Evolutionary conservation across 176 grass and related monocot genomes (phyloP).

Genomic region (Ampelocalamus luodianensis): DNA sequence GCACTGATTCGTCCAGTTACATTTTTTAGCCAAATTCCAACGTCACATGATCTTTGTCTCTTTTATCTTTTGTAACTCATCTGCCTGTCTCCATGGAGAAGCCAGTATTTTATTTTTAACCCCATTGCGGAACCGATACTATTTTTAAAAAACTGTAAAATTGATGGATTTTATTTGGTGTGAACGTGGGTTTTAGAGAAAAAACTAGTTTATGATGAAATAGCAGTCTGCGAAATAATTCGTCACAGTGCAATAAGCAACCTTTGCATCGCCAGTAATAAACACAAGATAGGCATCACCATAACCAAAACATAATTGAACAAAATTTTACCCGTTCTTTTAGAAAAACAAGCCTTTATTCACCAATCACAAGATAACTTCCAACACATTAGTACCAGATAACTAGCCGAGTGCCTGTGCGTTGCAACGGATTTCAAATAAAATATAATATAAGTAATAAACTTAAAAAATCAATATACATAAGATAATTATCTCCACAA

Average conservation of each 20-base stretch:
- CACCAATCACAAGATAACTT: too few species aligned
- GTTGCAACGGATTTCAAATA: too few species aligned
- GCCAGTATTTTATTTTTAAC: not conserved
- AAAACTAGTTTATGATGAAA: not conserved
- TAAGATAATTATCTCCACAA: too few species aligned
- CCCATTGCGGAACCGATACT: not conserved
- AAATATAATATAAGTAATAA: too few species aligned
- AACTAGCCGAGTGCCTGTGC: too few species aligned
- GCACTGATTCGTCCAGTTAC: not conserved
- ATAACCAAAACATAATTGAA: too few species aligned
- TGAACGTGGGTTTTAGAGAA: not conserved
- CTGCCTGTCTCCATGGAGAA: not conserved
- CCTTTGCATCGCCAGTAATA: not conserved
- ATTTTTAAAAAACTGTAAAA: not conserved
- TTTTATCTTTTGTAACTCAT: not conserved
- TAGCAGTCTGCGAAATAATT: not conserved
- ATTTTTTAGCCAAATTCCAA: constrained; percentile 11
- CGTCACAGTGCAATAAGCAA: not conserved
- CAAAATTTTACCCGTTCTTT: too few species aligned
- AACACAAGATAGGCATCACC: too few species aligned
- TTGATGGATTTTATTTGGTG: not conserved
- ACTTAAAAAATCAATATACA: too few species aligned
- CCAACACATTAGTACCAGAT: too few species aligned
- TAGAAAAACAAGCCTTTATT: too few species aligned
- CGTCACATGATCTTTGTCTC: constrained; percentile 25